Evolutionary conservation across 768 basidiomycete species (phyloP), one percentile per base, ranked within the genome.

Genomic region (Leccinum uliginosum): DNA sequence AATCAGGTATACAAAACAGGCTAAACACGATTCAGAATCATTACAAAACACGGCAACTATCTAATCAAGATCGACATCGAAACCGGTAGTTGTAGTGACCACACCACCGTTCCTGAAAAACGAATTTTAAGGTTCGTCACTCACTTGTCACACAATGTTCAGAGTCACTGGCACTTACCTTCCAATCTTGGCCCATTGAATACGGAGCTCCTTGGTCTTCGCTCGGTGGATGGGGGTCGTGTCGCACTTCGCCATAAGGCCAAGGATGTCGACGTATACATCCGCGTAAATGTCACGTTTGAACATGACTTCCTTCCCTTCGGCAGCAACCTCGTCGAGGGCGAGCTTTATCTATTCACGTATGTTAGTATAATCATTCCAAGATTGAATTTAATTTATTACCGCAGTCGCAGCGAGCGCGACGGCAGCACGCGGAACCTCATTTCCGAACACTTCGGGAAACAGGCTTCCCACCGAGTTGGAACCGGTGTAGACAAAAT

Each of bases 401-500:
- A 40, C 17, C 14, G 38, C 38, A n/a, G 38, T 40, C 14, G n/a
- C 38, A 35, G 9, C 34, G 4, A 35, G 34, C 4, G 34, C 9
- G 34, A 35, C 15, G 34, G 34, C 26, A 26, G 26, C 26, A 26
- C 26, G 26, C 26, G 5, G 26, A 26, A 26, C 26, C 5, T 26
- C 4, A 11, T 40, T 40, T 40, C 38, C 38, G 7, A 53, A 57
- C 2, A 53, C 51, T 23, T 57, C 24, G 0, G 35, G 56, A n/a
- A 57, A 57, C 1, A 57, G 32, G 1, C 11, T 14, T 1, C 51
- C 19, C 0, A 53, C n/a, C 2, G 51, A 47, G 2, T 4, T 38
- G 23, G 46, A 8, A 15, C 56, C 35, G 1, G 51, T 53, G 15
- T 53, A 57, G 23, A 57, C 53, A 26, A 57, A 57, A 15, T 57